Evolutionary conservation across 305 asterid species (phyloP), one percentile per base, ranked within the genome.

Genomic region (Rubia tinctorum): DNA sequence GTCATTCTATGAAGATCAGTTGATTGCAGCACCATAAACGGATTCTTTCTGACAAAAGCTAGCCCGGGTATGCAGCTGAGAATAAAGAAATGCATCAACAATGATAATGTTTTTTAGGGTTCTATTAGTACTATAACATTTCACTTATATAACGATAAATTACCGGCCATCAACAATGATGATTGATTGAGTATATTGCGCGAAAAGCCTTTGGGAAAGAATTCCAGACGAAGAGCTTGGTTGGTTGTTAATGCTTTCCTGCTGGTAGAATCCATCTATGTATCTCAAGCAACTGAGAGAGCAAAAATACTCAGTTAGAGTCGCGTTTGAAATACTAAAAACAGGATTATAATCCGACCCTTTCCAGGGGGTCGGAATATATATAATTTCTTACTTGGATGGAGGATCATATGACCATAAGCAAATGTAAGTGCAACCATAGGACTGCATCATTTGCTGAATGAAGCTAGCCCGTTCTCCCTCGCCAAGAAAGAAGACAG

Each of bases 1-100:
- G 84, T 85, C 72, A 80, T 71, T 34, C 81, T 70, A n/a, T 55
- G 80, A 82, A 89, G 86, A 22, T 89, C 86, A 53, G 77, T 80
- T 44, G 74, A 42, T 58, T 82, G 75, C 49, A 92, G 82, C 82
- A 82, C 90, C 87, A 88, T 72, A 82, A 80, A 84, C 30, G 93
- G 86, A 76, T 71, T 68, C 69, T 73, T 85, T 75, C 74, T 89
- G 79, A 78, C 78, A 72, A 90, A 85, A 76, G 95, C 92, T 43
- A 82, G 72, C 49, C 98, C 98, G 0, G 98, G 98, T 17, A 90
- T 79, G 75, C 77, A 82, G 25, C 96, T 89, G 85, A 6, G 77
- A 72, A 56, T 7, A 27, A 23, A 71, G 11, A 65, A 13, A 65
- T 65, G 25, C 49, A 65, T 17, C 10, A 37, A 37, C 40, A 4